phyloP scores from a whole-genome alignment of 208 protist genomes.

The Crithidia mellificae region DNA sequence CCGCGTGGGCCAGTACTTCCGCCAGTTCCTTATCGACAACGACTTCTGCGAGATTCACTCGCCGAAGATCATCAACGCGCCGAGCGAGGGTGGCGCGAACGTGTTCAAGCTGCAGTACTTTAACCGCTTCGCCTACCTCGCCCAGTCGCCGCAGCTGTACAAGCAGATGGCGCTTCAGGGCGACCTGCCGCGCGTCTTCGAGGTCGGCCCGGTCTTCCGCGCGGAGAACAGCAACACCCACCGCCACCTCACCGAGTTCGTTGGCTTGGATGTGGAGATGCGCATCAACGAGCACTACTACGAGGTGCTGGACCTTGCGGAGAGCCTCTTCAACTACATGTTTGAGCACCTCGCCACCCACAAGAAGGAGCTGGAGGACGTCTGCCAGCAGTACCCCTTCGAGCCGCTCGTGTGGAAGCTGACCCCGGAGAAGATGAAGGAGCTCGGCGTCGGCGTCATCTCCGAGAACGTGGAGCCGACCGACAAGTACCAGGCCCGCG shows the following conservation, averaged over 20 bases:
- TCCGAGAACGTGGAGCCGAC: constrained; percentile 63
- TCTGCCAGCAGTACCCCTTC: constrained; percentile 94
- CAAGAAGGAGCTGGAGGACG: constrained; percentile 82
- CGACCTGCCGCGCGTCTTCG: constrained; percentile 95
- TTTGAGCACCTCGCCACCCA: constrained; percentile 90
- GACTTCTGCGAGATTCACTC: constrained; percentile 99
- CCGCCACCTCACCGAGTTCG: constrained; percentile 99
- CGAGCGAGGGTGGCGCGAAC: constrained; percentile 96
- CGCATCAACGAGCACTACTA: constrained; percentile 99
- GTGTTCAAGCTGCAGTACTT: constrained; percentile 96
- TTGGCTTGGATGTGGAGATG: constrained; percentile 99
- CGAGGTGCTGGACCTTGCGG: constrained; percentile 97
- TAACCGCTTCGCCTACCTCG: constrained; percentile 94
- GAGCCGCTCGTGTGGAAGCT: constrained; percentile 90
- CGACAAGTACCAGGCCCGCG: constrained; percentile 78
- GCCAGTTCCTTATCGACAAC: constrained; percentile 92
- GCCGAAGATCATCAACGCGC: constrained; percentile 98
- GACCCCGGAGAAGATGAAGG: constrained; percentile 73
- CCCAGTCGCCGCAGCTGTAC: constrained; percentile 99
- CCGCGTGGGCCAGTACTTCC: constrained; percentile 94
- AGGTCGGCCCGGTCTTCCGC: constrained; percentile 98
- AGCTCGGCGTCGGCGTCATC: constrained; percentile 87
- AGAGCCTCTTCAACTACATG: constrained; percentile 96
- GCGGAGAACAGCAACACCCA: constrained; percentile 99
- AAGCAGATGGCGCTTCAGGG: constrained; percentile 99